Evolutionary conservation across 805 yeast genomes (phyloP), one percentile per base, ranked within the genome.

Genomic region (Candida khao-thaluensis): DNA sequence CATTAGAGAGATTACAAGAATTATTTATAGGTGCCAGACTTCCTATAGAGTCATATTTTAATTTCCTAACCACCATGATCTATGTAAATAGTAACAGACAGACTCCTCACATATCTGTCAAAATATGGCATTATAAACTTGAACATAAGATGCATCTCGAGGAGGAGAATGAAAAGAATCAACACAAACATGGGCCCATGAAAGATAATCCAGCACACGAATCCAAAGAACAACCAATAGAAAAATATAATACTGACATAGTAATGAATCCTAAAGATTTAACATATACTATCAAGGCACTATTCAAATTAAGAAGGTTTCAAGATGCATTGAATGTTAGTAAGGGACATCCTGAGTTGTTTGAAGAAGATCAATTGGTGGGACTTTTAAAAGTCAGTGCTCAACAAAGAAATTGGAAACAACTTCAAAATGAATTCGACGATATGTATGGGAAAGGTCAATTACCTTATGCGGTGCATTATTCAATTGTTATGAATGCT

Each of bases 401-500:
- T 8, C 51, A 59, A 28, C 50, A 61, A 15, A 59, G 66, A 26
- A 69, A 76, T 44, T 83, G 86, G 85, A 57, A 57, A 15, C 59
- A 70, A 6, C 59, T 85, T 42, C 82, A 79, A 54, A 48, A 58
- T 9, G 74, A 74, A 34, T 82, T 83, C 53, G 82, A 79, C 50
- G 69, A 64, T 16, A 64, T 75, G 54, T 76, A 76, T 49, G 79
- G 76, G 1, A 56, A 64, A n/a, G 80, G 77, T 1, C 63, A 73
- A 29, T 57, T 76, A 17, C 85, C 85, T 1, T 69, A 70, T 34
- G 59, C 69, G 21, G 51, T 55, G 20, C 86, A 83, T 48, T 84
- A 83, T 53, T 67, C 74, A 3, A 71, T 78, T 12, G 79, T 82
- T 9, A 79, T 85, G 74, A 59, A 66, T 38, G 78, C 84, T 0